These are phyloP conservation scores for Leccinum subfulvum DNA, from an alignment of 1,284 basidiomycete species.

Conservation along the genomic window DNA sequence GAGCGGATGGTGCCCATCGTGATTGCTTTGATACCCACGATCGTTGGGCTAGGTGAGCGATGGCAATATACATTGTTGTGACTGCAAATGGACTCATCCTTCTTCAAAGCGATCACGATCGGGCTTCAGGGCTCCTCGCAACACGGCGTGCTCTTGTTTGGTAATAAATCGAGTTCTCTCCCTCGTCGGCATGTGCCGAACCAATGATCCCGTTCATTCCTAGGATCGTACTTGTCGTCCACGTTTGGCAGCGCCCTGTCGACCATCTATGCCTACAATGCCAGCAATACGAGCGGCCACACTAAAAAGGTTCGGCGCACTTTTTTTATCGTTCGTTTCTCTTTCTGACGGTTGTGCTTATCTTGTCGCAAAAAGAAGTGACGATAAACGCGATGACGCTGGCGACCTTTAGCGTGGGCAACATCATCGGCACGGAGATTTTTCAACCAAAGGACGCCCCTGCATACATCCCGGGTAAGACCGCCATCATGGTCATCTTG, in stretches of 20 bases:
- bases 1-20: slow-evolving; percentile 67
- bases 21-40: slow-evolving; percentile 59
- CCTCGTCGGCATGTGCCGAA: background rate
- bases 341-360: background rate
- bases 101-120: slow-evolving; percentile 49
- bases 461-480: slow-evolving; percentile 36
- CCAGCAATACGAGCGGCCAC: slow-evolving; percentile 63
- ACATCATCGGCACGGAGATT: slow-evolving; percentile 34
- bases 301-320: slow-evolving; percentile 56
- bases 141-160: slow-evolving; percentile 59
- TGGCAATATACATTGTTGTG: background rate
- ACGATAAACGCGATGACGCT: slow-evolving; percentile 35
- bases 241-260: slow-evolving; percentile 62
- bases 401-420: slow-evolving; percentile 30
- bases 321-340: background rate
- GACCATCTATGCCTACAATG: slow-evolving; percentile 65
- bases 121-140: slow-evolving; percentile 49
- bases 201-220: background rate
- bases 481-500: slow-evolving; percentile 32
- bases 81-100: background rate
- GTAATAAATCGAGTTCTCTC: slow-evolving; percentile 31
- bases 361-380: slow-evolving; percentile 21
- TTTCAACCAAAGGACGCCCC: slow-evolving; percentile 38
- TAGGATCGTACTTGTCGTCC: slow-evolving; percentile 55
- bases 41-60: slow-evolving; percentile 50